Evolutionary conservation across 1,284 basidiomycete genomes (phyloP), one percentile per base, ranked within the genome.

Genomic region (Marasmius fiardii): DNA sequence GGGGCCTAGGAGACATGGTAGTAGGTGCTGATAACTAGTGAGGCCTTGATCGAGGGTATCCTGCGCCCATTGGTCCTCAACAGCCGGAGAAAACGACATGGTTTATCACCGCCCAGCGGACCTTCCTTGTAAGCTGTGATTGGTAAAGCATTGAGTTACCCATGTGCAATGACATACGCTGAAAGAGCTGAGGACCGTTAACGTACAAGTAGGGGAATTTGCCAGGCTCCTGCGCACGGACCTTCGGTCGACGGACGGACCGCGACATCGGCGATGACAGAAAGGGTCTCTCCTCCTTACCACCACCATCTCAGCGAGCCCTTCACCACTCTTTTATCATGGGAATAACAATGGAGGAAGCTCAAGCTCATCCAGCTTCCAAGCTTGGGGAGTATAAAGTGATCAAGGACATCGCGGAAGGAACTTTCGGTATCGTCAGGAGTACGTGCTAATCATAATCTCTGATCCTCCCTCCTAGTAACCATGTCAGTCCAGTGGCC

Each of bases 401-500:
- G 58, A 77, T 85, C 49, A 73, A 79, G 58, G 87, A 91, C 67
- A 91, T 92, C 61, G 90, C 89, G 51, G 88, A 91, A 58, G 96
- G 96, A 18, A 95, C 93, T 12, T 99, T 98, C 73, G 96, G 95
- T 57, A 98, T 98, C 73, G 96, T 99, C 68, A 98, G 98, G 79
- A 91, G 95, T 96, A 71, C 72, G 93, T 80, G 43, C 52, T 49
- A 43, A 33, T 45, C 21, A n/a, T 26, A 50, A 49, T 44, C 54
- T 60, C 57, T 56, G 33, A 43, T 56, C 57, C 59, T 58, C 54
- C 44, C 52, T 52, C 28, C 45, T 45, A 45, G 48, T 45, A 52
- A 52, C 58, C 53, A 57, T 41, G 23, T 58, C 41, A 54, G 64
- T 63, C 60, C 64, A 98, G 94, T 96, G 81, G 96, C 94, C 33